Percentiles rank a stretch among this genome's conserved stretches.
Conservation (phyloP, 768 basidiomycete species). For the Leucosporidium scottii region DNA sequence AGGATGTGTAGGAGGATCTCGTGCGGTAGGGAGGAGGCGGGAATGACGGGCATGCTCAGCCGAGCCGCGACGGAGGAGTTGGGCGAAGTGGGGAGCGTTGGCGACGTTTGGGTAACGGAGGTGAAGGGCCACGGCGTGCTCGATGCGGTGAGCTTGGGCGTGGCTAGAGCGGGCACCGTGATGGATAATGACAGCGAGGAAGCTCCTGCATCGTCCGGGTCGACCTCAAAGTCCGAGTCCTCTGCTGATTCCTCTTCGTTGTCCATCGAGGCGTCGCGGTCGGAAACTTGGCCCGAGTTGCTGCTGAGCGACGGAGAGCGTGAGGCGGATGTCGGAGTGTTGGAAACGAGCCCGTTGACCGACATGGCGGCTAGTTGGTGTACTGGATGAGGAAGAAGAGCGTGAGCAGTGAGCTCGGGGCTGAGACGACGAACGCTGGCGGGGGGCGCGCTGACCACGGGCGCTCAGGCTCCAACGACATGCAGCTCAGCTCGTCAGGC, state of each 20-base stretch:
- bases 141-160: slow-evolving; percentile 16
- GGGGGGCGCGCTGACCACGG: too few species aligned
- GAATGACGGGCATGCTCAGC: slow-evolving; percentile 12
- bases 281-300: slow-evolving; percentile 22
- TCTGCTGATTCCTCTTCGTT: slow-evolving; percentile 26
- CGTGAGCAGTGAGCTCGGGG: too few species aligned
- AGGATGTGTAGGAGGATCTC: slow-evolving; percentile 91
- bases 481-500: too few species aligned
- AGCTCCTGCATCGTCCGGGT: slow-evolving; percentile 14
- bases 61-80: background rate
- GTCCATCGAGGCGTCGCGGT: slow-evolving; percentile 14
- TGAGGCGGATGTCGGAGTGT: slow-evolving; percentile 23
- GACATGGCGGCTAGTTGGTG: too few species aligned
- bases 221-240: slow-evolving; percentile 16
- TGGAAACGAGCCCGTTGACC: background rate
- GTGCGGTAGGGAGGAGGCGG: slow-evolving; percentile 55
- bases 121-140: slow-evolving; percentile 23
- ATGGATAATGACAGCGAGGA: background rate
- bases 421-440: too few species aligned
- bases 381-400: too few species aligned
- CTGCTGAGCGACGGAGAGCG: slow-evolving; percentile 30
- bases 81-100: slow-evolving; percentile 3
- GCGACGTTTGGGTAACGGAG: background rate
- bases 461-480: too few species aligned
- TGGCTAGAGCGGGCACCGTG: slow-evolving; percentile 19